These are phyloP conservation scores for Nematodospora valgi DNA, from an alignment of 805 yeast species.

Conservation along the genomic window DNA sequence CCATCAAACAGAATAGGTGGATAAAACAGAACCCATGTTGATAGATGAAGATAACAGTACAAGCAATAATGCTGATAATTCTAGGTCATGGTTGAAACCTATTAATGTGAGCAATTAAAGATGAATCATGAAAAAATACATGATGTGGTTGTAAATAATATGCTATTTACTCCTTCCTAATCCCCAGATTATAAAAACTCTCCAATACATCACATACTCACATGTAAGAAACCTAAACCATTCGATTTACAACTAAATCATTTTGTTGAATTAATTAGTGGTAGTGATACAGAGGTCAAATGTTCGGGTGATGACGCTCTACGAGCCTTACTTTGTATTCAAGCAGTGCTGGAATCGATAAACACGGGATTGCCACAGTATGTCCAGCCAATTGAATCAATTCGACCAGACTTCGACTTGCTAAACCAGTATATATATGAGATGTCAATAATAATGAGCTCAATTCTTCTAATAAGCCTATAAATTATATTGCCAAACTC, in stretches of 20 bases:
- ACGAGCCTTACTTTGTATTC: slow-evolving; percentile 34
- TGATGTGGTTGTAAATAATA: slow-evolving; percentile 7
- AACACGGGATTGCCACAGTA: slow-evolving; percentile 31
- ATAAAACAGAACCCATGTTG: no score
- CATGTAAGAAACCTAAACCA: slow-evolving; percentile 17
- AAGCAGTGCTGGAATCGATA: slow-evolving; percentile 32
- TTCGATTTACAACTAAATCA: slow-evolving; percentile 38
- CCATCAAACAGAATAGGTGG: slow-evolving; percentile 19
- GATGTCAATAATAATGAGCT: no score
- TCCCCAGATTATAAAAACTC: slow-evolving; percentile 23
- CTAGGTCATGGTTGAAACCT: slow-evolving; percentile 23
- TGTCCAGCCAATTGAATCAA: slow-evolving; percentile 12
- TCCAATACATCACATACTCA: slow-evolving; percentile 16
- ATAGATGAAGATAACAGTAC: no score
- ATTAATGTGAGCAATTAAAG: slow-evolving; percentile 18
- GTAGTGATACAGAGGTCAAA: slow-evolving; percentile 17
- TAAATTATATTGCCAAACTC: no score
- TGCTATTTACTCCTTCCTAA: slow-evolving; percentile 27
- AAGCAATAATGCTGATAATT: no score
- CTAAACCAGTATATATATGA: no score
- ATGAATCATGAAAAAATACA: slow-evolving; percentile 12
- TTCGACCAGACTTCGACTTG: background rate
- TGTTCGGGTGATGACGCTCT: slow-evolving; percentile 39
- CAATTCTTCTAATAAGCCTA: no score
- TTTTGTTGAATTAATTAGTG: slow-evolving; percentile 33